Evolutionary conservation across 345 rosid genomes (phyloP), one percentile per base, ranked within the genome.

Genomic region (Euphorbia lathyris): DNA sequence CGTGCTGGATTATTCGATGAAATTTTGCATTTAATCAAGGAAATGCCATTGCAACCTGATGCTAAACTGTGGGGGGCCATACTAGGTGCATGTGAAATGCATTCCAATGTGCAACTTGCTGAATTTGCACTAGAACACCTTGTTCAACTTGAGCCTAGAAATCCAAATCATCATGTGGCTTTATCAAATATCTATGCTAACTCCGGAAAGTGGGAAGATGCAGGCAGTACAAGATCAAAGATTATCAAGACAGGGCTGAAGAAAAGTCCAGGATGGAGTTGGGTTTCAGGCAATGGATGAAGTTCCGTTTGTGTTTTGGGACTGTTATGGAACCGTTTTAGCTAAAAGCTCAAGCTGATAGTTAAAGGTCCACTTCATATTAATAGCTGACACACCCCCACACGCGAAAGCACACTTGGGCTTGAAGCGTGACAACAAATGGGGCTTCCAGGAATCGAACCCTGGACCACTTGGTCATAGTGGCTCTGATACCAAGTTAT

Each of bases 41-140:
- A 51, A 71, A 88, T 84, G 90, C 83, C 81, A 58, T 71, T 84
- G 77, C 69, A 82, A 68, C 82, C 89, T 55, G 86, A 80, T 76
- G 86, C 85, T 64, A 83, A 85, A 74, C 71, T 86, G 30, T 88
- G 93, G 90, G 90, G 89, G 78, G 82, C 90, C 70, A 40, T 88
- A 29, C 29, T 88, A 56, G 86, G 75, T 66, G 86, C 82, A 66
- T 84, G 84, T 34, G 80, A 76, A 63, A 76, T 83, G 81, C 83
- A 88, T 77, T 82, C 84, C 34, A 86, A 86, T 67, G 64, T 80
- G 61, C 76, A 73, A 74, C 72, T 84, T 63, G 86, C 83, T 63
- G 83, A 85, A 75, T 80, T 78, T 63, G 83, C 89, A 32, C 19
- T 79, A 65, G 67, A 82, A 69, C 79, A 74, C 66, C 89, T 86